phyloP scores from a whole-genome alignment of 768 basidiomycete species.

The Tulasnella calospora region DNA sequence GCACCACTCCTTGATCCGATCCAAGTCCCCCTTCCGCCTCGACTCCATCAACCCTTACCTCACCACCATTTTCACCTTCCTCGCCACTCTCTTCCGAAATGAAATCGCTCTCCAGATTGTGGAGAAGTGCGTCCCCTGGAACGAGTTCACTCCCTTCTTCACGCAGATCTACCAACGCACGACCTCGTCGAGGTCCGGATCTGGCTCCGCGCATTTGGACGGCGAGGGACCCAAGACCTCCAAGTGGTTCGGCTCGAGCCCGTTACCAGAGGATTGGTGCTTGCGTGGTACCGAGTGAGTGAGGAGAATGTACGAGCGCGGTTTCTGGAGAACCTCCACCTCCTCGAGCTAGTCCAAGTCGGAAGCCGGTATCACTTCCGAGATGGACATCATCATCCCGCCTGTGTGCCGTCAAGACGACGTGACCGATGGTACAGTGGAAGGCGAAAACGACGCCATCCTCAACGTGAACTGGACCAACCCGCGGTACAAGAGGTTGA shows the following conservation, averaged over 20 bases:
- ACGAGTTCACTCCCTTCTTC: slow-evolving; percentile 61
- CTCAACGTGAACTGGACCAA: slow-evolving; percentile 43
- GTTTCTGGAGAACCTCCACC: slow-evolving; percentile 71
- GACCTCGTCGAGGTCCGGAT: neutral
- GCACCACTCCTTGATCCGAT: slow-evolving; percentile 43
- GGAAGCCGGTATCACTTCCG: slow-evolving; percentile 35
- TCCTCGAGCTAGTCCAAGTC: slow-evolving; percentile 29
- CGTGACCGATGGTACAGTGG: slow-evolving; percentile 71
- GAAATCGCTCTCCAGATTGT: slow-evolving; percentile 55
- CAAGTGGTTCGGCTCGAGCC: slow-evolving; percentile 60
- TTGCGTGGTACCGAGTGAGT: slow-evolving; percentile 97
- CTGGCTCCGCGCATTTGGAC: neutral
- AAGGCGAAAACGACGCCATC: slow-evolving; percentile 36
- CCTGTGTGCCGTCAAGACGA: slow-evolving; percentile 36
- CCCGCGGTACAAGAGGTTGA: slow-evolving; percentile 69
- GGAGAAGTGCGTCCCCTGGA: slow-evolving; percentile 81
- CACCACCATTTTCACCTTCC: slow-evolving; percentile 79
- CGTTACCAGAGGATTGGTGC: slow-evolving; percentile 92
- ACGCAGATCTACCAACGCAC: slow-evolving; percentile 35
- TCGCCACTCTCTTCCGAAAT: slow-evolving; percentile 69
- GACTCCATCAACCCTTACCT: slow-evolving; percentile 79
- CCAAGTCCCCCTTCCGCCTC: slow-evolving; percentile 43
- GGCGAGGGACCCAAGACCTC: slow-evolving; percentile 35
- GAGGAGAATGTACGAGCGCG: slow-evolving; percentile 81
- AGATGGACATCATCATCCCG: slow-evolving; percentile 73